Conservation (phyloP, 257 asterid species). For the Fraxinus americana region DNA sequence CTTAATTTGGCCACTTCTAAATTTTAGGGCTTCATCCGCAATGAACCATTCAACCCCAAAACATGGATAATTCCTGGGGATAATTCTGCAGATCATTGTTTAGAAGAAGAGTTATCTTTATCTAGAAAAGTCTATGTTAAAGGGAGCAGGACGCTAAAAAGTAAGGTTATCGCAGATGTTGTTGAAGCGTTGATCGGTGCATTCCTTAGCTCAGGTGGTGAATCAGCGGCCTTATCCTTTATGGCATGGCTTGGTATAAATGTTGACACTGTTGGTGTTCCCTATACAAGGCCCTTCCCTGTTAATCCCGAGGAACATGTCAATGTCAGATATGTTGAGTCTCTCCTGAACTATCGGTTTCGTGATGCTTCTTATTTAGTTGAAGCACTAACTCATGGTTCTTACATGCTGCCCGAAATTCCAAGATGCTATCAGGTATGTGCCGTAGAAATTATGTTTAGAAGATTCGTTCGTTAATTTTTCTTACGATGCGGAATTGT, state of each 20-base stretch:
- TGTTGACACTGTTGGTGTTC: constrained; percentile 41
- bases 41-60: constrained; percentile 67
- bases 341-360: constrained; percentile 55
- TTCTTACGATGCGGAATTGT: not conserved
- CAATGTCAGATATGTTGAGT: constrained; percentile 47
- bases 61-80: constrained; percentile 73
- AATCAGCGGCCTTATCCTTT: constrained; percentile 63
- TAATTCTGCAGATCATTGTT: constrained; percentile 23
- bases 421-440: constrained; percentile 89
- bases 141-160: constrained; percentile 39
- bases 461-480: not conserved
- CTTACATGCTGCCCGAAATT: constrained; percentile 80
- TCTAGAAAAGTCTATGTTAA: constrained; percentile 39
- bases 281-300: constrained; percentile 44
- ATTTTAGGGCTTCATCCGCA: constrained; percentile 73
- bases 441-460: not conserved
- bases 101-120: constrained; percentile 39
- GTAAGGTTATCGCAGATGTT: constrained; percentile 74
- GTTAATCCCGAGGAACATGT: constrained; percentile 45
- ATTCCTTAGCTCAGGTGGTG: constrained; percentile 67
- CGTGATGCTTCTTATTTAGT: constrained; percentile 68
- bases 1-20: not conserved
- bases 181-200: constrained; percentile 89
- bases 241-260: constrained; percentile 75
- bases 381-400: constrained; percentile 91